phyloP scores from a whole-genome alignment of 805 yeast species.

The Cyberlindnera misumaiensis region DNA sequence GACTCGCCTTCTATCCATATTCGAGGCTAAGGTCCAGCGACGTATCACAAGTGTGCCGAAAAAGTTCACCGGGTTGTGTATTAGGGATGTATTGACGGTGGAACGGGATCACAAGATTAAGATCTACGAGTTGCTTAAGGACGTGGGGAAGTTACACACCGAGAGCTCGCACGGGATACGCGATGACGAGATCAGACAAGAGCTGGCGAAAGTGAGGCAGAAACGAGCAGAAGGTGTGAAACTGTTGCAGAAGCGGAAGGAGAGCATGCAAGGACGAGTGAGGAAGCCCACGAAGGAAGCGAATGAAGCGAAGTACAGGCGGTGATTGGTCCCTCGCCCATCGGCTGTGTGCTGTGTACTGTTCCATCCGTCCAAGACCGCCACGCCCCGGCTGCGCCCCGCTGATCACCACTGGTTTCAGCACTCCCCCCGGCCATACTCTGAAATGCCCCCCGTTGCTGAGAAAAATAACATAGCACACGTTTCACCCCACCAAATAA shows the following conservation, averaged over 20 bases:
- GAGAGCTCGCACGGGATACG: slow-evolving; percentile 1
- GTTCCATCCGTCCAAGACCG: too few species aligned
- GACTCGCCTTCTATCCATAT: slow-evolving; percentile 11
- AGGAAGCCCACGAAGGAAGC: slow-evolving; percentile 2
- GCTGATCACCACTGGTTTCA: too few species aligned
- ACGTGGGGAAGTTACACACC: slow-evolving; percentile 9
- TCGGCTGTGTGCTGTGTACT: too few species aligned
- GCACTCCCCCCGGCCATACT: too few species aligned
- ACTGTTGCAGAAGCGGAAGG: slow-evolving; percentile 14
- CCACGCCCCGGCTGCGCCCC: too few species aligned
- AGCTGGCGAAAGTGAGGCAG: slow-evolving; percentile 8
- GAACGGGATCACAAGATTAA: slow-evolving; percentile 24
- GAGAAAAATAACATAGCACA: too few species aligned
- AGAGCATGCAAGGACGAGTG: slow-evolving; percentile 13
- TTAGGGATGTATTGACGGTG: slow-evolving; percentile 19
- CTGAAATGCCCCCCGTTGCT: too few species aligned
- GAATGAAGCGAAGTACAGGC: too few species aligned
- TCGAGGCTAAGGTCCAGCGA: slow-evolving; percentile 19
- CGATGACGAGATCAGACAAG: slow-evolving; percentile 7
- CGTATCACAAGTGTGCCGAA: slow-evolving; percentile 19
- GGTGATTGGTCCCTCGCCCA: background rate
- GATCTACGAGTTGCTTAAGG: slow-evolving; percentile 19
- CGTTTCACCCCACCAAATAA: too few species aligned
- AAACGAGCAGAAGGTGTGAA: slow-evolving; percentile 11
- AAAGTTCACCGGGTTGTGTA: slow-evolving; percentile 16